Percentiles rank a stretch among this genome's conserved stretches.
Conservation (phyloP, 208 protist genomes). For the Lotmaria passim region DNA sequence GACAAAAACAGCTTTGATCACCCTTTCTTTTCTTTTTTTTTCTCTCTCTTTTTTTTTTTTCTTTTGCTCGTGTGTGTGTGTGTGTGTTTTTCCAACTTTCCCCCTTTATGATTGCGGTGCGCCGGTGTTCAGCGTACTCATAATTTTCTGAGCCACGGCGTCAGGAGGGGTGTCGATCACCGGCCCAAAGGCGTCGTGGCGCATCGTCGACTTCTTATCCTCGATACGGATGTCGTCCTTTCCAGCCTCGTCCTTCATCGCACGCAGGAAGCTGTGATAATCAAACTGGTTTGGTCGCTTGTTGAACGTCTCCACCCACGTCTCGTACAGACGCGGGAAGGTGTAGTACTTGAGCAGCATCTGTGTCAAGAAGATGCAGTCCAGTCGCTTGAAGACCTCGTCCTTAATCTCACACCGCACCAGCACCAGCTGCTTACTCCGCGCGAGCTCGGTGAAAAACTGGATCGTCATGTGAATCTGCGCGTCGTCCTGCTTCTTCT, state of each 20-base stretch:
- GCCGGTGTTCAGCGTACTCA: slow-evolving; percentile 56
- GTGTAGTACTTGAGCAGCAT: slow-evolving; percentile 94
- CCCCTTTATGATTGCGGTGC: slow-evolving; percentile 22
- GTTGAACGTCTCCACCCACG: slow-evolving; percentile 92
- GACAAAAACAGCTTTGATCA: too few species aligned
- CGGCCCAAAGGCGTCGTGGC: slow-evolving; percentile 79
- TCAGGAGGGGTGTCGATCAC: slow-evolving; percentile 88
- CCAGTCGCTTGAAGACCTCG: slow-evolving; percentile 84
- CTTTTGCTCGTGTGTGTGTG: too few species aligned
- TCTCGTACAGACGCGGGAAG: slow-evolving; percentile 77
- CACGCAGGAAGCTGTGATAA: slow-evolving; percentile 86
- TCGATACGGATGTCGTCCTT: slow-evolving; percentile 86
- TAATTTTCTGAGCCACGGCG: slow-evolving; percentile 70
- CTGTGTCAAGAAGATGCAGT: slow-evolving; percentile 91
- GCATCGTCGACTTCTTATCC: slow-evolving; percentile 80
- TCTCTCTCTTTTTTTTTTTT: too few species aligned
- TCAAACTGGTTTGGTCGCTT: slow-evolving; percentile 84
- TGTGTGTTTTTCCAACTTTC: too few species aligned
- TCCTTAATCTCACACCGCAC: slow-evolving; percentile 93
- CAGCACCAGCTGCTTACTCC: slow-evolving; percentile 85
- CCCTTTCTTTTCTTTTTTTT: slow-evolving; percentile 10
- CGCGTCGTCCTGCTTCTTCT: slow-evolving; percentile 87
- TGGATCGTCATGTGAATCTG: slow-evolving; percentile 93
- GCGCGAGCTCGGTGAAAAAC: slow-evolving; percentile 92
- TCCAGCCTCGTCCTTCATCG: slow-evolving; percentile 92